These are phyloP conservation scores for Akanthomyces dipterigenus DNA, from an alignment of 2,329 filamentous ascomycete species.

Conservation along the genomic window DNA sequence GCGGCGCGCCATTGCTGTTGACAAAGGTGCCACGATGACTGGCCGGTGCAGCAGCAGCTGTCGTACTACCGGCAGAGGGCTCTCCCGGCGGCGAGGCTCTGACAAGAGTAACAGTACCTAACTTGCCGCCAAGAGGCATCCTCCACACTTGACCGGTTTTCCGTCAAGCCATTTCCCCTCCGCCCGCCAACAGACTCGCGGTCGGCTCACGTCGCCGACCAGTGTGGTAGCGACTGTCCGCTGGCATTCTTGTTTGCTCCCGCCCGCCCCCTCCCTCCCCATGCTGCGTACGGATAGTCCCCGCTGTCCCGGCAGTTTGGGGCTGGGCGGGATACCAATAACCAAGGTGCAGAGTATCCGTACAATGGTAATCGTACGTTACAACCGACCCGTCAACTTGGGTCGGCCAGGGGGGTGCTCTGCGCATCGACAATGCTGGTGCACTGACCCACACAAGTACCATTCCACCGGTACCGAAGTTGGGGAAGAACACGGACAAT, in stretches of 20 bases:
- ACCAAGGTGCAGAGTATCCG: no score
- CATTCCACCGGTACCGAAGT: not conserved
- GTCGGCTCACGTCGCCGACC: not conserved
- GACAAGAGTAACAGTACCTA: not conserved
- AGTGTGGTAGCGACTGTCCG: not conserved
- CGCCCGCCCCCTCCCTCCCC: not conserved
- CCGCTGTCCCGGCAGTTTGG: not conserved
- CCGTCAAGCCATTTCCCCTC: no score
- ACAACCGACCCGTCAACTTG: constrained; percentile 7
- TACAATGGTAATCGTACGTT: not conserved
- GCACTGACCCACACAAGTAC: not conserved
- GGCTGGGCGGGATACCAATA: not conserved
- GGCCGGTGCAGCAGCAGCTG: not conserved
- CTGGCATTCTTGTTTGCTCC: not conserved
- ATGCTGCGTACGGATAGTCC: no score
- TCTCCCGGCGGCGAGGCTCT: not conserved
- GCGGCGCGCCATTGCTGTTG: not conserved
- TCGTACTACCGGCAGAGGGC: not conserved
- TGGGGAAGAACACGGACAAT: not conserved
- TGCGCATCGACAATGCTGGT: not conserved
- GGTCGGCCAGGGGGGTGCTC: not conserved
- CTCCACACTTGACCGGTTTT: no score
- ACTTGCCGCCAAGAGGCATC: not conserved
- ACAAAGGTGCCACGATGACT: not conserved
- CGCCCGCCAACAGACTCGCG: not conserved